These are phyloP conservation scores for Stellera chamaejasme DNA, from an alignment of 345 rosid species.

Conservation along the genomic window DNA sequence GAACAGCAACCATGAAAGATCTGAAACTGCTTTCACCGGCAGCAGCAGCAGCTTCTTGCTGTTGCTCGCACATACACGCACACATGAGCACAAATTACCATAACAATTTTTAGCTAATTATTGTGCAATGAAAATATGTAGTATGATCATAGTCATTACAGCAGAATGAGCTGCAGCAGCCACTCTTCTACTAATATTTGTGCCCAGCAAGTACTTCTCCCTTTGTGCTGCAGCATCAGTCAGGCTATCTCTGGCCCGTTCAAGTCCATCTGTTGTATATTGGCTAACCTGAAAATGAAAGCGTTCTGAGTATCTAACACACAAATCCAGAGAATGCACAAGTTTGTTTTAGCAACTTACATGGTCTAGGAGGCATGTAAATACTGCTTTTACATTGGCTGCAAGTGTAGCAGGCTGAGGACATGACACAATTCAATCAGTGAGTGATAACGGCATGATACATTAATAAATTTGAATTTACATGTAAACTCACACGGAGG, in stretches of 20 bases:
- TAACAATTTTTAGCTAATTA: conserved; percentile 12
- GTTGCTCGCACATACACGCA: conserved; percentile 10
- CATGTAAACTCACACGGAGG: neutral
- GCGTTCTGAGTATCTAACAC: conserved; percentile 18
- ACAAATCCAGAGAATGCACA: conserved; percentile 7
- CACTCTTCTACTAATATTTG: conserved; percentile 83
- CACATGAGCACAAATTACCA: conserved; percentile 6
- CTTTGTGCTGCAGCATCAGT: conserved; percentile 90
- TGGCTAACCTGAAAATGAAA: conserved; percentile 57
- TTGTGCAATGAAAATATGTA: conserved; percentile 5
- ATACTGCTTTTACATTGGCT: conserved; percentile 72
- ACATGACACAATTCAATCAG: conserved; percentile 15
- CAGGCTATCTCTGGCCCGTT: conserved; percentile 87
- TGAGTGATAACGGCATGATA: neutral
- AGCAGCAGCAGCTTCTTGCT: conserved; percentile 99
- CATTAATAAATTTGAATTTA: neutral
- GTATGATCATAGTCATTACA: conserved; percentile 29
- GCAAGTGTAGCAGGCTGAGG: conserved; percentile 79
- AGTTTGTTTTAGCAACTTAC: conserved; percentile 39
- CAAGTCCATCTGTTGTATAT: conserved; percentile 93
- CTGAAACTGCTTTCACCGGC: conserved; percentile 99
- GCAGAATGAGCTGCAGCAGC: conserved; percentile 99
- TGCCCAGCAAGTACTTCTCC: conserved; percentile 91
- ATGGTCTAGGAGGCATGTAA: conserved; percentile 86
- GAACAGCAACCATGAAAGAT: conserved; percentile 98